Evolutionary conservation across 1,284 basidiomycete genomes (phyloP).

Genomic region (Cryptococcus deneoformans): DNA sequence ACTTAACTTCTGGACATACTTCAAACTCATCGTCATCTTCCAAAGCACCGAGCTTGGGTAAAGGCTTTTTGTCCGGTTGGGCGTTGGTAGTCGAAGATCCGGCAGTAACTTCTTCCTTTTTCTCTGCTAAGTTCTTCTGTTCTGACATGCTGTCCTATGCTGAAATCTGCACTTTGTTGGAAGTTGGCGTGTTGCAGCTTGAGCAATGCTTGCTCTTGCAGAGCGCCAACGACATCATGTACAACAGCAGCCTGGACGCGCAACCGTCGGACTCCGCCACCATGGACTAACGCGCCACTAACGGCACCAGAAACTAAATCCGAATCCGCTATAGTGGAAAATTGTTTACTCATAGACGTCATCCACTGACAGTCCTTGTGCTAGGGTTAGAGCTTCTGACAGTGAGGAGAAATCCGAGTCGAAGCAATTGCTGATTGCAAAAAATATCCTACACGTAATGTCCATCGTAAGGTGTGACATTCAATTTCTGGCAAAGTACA

Average conservation of each 20-base stretch:
- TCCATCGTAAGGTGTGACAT: slow-evolving; percentile 11
- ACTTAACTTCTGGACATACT: slow-evolving; percentile 18
- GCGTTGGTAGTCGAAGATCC: slow-evolving; percentile 11
- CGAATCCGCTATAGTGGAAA: slow-evolving; percentile 3
- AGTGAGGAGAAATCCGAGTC: slow-evolving; percentile 41
- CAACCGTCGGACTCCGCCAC: not conserved
- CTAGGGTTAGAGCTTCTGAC: slow-evolving; percentile 39
- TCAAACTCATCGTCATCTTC: slow-evolving; percentile 54
- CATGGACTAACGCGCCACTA: not conserved
- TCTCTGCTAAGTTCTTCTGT: slow-evolving; percentile 7
- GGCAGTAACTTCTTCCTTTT: slow-evolving; percentile 7
- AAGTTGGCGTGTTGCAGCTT: not conserved
- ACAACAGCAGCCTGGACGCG: not conserved
- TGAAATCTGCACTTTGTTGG: not conserved
- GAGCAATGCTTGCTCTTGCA: not conserved
- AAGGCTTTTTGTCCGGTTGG: slow-evolving; percentile 38
- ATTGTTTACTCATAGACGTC: not conserved
- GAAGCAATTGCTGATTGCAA: slow-evolving; percentile 38
- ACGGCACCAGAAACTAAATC: not conserved
- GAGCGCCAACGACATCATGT: not conserved
- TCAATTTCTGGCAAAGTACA: slow-evolving; percentile 30
- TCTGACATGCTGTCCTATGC: slow-evolving; percentile 10
- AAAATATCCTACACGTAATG: slow-evolving; percentile 31
- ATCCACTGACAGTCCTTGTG: slow-evolving; percentile 26
- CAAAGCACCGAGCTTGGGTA: slow-evolving; percentile 48